These are phyloP conservation scores for Canavalia ensiformis DNA, from an alignment of 306 rosid genomes.

Conservation along the genomic window DNA sequence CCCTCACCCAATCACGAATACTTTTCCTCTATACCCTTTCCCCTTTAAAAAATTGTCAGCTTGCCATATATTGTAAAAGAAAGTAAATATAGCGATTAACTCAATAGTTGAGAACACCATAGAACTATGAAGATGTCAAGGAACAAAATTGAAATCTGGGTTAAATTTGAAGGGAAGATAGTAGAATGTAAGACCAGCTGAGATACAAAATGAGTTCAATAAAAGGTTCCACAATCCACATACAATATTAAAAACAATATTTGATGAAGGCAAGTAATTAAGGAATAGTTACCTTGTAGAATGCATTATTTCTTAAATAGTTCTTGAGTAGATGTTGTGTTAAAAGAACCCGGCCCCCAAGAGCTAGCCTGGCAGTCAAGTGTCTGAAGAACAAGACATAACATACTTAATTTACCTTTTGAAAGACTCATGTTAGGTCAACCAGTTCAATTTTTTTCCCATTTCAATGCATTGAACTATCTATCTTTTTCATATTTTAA, in stretches of 20 bases:
- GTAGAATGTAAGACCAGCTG: not conserved
- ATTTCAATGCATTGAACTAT: not conserved
- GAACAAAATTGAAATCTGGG: not conserved
- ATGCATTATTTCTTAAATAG: constrained; percentile 83
- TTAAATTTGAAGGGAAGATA: constrained; percentile 20
- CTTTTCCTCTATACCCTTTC: not conserved
- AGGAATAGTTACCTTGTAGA: constrained; percentile 73
- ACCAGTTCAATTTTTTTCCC: not conserved
- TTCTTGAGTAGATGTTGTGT: constrained; percentile 76
- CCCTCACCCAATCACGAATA: not conserved
- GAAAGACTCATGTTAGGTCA: constrained; percentile 8
- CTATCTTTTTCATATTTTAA: constrained; percentile 3
- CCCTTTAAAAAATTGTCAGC: not conserved
- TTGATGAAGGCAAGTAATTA: not conserved
- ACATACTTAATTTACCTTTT: constrained; percentile 13
- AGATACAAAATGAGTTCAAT: constrained; percentile 2
- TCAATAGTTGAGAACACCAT: not conserved
- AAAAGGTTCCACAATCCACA: not conserved
- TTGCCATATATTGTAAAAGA: not conserved
- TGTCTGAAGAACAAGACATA: constrained; percentile 63
- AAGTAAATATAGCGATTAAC: not conserved
- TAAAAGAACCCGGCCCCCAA: constrained; percentile 84
- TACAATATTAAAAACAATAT: not conserved
- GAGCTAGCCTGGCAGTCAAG: constrained; percentile 80
- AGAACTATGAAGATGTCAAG: constrained; percentile 14